phyloP scores from a whole-genome alignment of 2,329 filamentous ascomycete genomes.

The Hymenoscyphus salicellus region DNA sequence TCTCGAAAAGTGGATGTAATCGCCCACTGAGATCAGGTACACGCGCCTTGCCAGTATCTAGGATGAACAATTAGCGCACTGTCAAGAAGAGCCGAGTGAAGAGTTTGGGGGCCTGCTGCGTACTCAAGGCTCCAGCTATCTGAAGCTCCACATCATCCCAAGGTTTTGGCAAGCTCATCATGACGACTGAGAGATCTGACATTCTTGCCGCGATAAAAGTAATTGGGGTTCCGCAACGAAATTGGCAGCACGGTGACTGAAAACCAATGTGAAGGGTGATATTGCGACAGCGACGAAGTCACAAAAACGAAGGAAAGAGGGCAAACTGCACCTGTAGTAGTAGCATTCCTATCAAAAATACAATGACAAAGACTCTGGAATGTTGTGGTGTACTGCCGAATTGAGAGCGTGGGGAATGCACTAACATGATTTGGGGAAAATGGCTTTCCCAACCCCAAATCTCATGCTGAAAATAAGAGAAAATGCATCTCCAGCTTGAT shows the following conservation, averaged over 20 bases:
- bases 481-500: no score
- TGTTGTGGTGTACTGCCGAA: conserved; percentile 2
- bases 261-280: neutral
- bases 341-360: neutral
- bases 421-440: neutral
- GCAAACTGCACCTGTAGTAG: neutral
- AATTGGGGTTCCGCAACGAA: neutral
- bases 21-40: conserved; percentile 12
- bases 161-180: conserved; percentile 4
- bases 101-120: neutral
- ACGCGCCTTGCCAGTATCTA: neutral
- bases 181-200: neutral
- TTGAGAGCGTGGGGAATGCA: neutral
- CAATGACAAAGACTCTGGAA: neutral
- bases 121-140: conserved; percentile 10
- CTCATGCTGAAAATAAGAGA: neutral
- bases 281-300: neutral
- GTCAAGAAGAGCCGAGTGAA: no score
- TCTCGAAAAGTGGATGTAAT: conserved; percentile 21
- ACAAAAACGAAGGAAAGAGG: neutral
- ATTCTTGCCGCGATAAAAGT: neutral
- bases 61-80: neutral
- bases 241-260: neutral
- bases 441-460: neutral
- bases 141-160: conserved; percentile 6